phyloP scores from a whole-genome alignment of 1,284 basidiomycete species.

The Leccinum subspadiceum region DNA sequence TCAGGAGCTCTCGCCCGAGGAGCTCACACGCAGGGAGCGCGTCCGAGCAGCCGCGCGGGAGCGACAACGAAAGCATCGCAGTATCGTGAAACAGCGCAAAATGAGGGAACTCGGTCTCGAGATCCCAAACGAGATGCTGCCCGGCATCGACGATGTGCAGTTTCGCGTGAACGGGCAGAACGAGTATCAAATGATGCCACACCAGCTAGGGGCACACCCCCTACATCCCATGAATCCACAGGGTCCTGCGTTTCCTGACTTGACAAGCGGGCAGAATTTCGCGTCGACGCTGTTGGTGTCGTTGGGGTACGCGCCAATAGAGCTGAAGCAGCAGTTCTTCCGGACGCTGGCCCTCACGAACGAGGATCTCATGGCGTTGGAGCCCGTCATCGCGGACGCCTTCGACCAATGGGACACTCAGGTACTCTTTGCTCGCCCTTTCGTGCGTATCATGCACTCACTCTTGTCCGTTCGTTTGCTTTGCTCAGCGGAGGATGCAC shows the following conservation, averaged over 20 bases:
- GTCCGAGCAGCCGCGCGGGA: constrained; percentile 72
- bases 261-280: constrained; percentile 62
- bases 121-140: constrained; percentile 66
- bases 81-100: constrained; percentile 71
- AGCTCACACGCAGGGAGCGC: constrained; percentile 60
- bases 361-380: constrained; percentile 73
- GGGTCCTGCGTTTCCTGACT: constrained; percentile 48
- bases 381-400: constrained; percentile 75
- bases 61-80: constrained; percentile 75
- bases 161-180: constrained; percentile 58
- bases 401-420: constrained; percentile 82
- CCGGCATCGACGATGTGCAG: constrained; percentile 58
- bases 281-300: constrained; percentile 69
- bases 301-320: constrained; percentile 66
- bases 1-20: constrained; percentile 57
- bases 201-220: constrained; percentile 42
- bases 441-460: constrained; percentile 2
- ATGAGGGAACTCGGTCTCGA: constrained; percentile 74
- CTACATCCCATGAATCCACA: constrained; percentile 33
- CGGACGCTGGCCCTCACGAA: constrained; percentile 69
- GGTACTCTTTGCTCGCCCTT: constrained; percentile 38
- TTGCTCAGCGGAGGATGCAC: constrained; percentile 56
- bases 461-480: not conserved
- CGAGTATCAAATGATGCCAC: constrained; percentile 56
- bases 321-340: constrained; percentile 67